Conservation (phyloP, 2,329 filamentous ascomycete species). For the Claviceps sp. region DNA sequence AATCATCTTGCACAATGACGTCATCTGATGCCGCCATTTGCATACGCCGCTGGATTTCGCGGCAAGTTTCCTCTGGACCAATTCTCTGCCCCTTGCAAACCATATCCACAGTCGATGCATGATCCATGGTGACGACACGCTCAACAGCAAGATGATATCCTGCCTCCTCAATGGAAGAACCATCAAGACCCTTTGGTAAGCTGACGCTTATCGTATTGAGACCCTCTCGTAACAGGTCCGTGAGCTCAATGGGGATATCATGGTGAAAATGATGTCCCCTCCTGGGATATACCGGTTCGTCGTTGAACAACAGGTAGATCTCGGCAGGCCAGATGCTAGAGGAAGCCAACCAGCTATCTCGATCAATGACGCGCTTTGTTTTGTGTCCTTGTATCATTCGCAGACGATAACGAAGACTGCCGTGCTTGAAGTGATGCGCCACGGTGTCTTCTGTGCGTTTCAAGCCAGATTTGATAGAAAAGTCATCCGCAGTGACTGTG, state of each 20-base stretch:
- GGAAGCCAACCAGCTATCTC: constrained; percentile 42
- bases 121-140: constrained; percentile 42
- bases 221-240: constrained; percentile 42
- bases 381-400: constrained; percentile 39
- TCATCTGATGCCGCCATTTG: constrained; percentile 37
- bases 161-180: constrained; percentile 12
- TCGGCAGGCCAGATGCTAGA: constrained; percentile 59
- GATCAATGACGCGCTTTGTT: constrained; percentile 24
- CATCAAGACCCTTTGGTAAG: constrained; percentile 16
- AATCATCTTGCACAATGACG: constrained; percentile 41
- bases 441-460: background rate
- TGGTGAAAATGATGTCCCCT: constrained; percentile 61
- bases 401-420: constrained; percentile 49
- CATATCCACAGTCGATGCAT: constrained; percentile 28
- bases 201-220: constrained; percentile 48
- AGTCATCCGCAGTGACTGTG: constrained; percentile 22
- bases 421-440: background rate
- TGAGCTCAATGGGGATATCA: constrained; percentile 65
- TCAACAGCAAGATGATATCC: constrained; percentile 57
- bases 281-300: constrained; percentile 38
- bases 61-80: constrained; percentile 34
- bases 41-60: constrained; percentile 40
- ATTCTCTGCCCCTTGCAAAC: constrained; percentile 24
- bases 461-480: constrained; percentile 21
- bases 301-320: constrained; percentile 58